phyloP scores from a whole-genome alignment of 768 basidiomycete species.

The Serendipita vermifera region DNA sequence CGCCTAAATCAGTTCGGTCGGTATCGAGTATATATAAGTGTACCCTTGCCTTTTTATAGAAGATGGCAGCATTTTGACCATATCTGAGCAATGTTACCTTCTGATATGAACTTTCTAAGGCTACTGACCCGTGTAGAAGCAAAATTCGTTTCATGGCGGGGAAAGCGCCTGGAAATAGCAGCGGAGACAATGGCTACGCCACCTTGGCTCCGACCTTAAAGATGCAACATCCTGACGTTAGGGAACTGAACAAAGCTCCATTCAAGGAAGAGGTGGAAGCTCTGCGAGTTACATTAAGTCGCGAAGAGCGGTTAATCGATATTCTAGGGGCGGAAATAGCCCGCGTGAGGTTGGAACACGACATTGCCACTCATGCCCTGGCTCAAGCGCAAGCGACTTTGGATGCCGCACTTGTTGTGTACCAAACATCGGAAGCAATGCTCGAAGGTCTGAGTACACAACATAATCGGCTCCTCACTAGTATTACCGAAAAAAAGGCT shows the following conservation, averaged over 20 bases:
- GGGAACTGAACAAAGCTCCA: slow-evolving; percentile 1
- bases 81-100: slow-evolving; percentile 26
- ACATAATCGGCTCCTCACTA: not conserved
- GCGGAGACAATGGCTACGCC: not conserved
- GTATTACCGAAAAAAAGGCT: not conserved
- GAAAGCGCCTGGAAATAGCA: not conserved
- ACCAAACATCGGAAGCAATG: not conserved
- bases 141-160: not conserved
- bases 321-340: not conserved
- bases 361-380: not conserved
- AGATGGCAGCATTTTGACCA: slow-evolving; percentile 55
- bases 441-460: not conserved
- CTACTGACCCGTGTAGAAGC: slow-evolving; percentile 33
- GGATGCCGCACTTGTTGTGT: slow-evolving; percentile 1
- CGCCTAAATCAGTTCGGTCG: not conserved
- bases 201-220: not conserved
- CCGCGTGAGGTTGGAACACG: not conserved
- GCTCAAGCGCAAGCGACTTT: not conserved
- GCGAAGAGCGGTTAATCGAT: not conserved
- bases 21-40: not conserved
- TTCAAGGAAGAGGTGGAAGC: slow-evolving; percentile 4
- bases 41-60: slow-evolving; percentile 52
- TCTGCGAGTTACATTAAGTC: not conserved
- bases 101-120: not conserved
- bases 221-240: not conserved